These are phyloP conservation scores for Tephrocybe sp. DNA, from an alignment of 768 basidiomycete genomes.

Conservation along the genomic window DNA sequence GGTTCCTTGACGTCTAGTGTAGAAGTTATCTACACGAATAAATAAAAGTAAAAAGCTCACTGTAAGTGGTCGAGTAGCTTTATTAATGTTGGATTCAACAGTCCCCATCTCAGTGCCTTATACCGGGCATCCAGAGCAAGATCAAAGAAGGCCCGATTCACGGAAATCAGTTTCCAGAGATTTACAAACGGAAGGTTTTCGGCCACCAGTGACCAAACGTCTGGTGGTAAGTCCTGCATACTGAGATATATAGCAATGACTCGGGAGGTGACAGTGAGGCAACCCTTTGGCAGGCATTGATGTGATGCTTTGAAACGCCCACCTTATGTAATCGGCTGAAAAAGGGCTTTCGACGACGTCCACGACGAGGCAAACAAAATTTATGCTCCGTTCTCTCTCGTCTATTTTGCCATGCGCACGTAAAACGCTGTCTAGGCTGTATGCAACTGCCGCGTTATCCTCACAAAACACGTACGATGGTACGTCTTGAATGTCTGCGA, in stretches of 20 bases:
- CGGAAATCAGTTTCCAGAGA: constrained; percentile 20
- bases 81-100: constrained; percentile 25
- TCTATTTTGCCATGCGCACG: constrained; percentile 11
- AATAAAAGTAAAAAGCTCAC: constrained; percentile 17
- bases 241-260: no score
- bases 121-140: constrained; percentile 28
- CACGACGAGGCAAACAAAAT: not conserved
- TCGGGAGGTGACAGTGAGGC: no score
- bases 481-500: not conserved
- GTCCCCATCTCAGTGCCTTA: constrained; percentile 28
- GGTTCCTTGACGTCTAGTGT: constrained; percentile 22
- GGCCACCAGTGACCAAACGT: constrained; percentile 31
- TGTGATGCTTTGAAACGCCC: no score
- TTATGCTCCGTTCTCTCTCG: constrained; percentile 11
- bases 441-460: constrained; percentile 1
- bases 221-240: constrained; percentile 25
- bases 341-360: not conserved
- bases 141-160: constrained; percentile 33
- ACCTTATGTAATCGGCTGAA: not conserved
- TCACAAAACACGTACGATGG: constrained; percentile 13
- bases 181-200: constrained; percentile 14
- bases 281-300: no score
- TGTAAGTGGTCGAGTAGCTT: constrained; percentile 25
- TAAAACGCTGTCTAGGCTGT: constrained; percentile 9
- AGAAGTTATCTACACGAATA: not conserved